Evolutionary conservation across 768 basidiomycete species (phyloP).

Genomic region (Kwoniella dejecticola): DNA sequence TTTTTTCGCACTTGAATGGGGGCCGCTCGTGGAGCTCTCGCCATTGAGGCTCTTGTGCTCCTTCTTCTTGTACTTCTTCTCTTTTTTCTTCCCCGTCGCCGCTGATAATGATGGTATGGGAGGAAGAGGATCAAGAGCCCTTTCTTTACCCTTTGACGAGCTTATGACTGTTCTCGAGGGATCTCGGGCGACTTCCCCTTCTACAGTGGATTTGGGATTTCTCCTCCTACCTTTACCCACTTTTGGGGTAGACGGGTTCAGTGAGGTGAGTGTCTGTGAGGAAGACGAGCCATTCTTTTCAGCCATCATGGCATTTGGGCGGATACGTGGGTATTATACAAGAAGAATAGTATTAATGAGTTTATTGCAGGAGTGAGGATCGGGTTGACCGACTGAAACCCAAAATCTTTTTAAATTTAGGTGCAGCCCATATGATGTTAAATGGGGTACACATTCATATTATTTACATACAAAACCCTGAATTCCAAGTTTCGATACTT

Average conservation of each 20-base stretch:
- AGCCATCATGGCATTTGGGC: slow-evolving; percentile 25
- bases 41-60: not conserved
- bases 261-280: slow-evolving; percentile 1
- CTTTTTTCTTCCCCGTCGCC: slow-evolving; percentile 2
- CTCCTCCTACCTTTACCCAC: slow-evolving; percentile 2
- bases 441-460: slow-evolving; percentile 4
- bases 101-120: not conserved
- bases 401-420: slow-evolving; percentile 15
- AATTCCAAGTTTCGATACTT: slow-evolving; percentile 20
- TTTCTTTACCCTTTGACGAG: slow-evolving; percentile 23
- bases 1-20: not conserved
- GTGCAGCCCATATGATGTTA: not conserved
- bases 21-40: slow-evolving; percentile 11
- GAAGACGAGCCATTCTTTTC: slow-evolving; percentile 20
- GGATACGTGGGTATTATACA: not conserved
- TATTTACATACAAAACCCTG: not conserved
- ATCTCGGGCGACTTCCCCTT: not conserved
- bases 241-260: slow-evolving; percentile 8
- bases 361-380: too few species aligned
- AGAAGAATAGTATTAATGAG: too few species aligned
- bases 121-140: slow-evolving; percentile 12
- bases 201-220: not conserved
- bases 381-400: too few species aligned
- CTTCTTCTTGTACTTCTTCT: slow-evolving; percentile 9
- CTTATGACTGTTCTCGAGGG: not conserved